Conservation (phyloP, 2,329 filamentous ascomycete genomes). For the Calonectria leucothoes region DNA sequence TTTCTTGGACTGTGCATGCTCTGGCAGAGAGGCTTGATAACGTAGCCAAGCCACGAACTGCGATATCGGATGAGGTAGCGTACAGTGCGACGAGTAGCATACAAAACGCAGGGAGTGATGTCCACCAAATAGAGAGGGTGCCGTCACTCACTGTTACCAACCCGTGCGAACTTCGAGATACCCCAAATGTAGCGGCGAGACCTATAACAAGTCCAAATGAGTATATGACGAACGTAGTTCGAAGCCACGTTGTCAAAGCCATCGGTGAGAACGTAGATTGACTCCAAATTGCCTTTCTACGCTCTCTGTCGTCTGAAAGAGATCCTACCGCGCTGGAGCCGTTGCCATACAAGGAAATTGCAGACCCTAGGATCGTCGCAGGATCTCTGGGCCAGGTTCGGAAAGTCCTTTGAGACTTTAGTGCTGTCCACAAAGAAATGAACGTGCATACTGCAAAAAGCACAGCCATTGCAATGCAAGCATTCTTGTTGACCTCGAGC, state of each 20-base stretch:
- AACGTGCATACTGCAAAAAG: neutral
- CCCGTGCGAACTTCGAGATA: neutral
- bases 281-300: neutral
- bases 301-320: neutral
- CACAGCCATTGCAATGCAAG: neutral
- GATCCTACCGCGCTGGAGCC: neutral
- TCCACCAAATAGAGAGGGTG: neutral
- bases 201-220: neutral
- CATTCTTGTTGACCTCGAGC: neutral
- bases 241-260: neutral
- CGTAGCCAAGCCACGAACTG: neutral
- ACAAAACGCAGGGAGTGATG: neutral
- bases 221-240: neutral
- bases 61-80: neutral
- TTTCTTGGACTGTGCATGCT: neutral
- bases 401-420: neutral
- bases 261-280: neutral
- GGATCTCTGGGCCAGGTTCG: neutral
- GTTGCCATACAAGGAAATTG: neutral
- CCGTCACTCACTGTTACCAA: neutral
- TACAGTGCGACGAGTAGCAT: neutral
- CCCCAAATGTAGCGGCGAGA: neutral
- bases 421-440: neutral
- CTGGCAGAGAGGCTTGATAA: neutral
- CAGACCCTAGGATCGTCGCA: neutral